A percentile compares a stretch with the other conserved stretches of the same genome.
Conservation (phyloP, 2,329 filamentous ascomycete genomes). For the Colletotrichum incanum region DNA sequence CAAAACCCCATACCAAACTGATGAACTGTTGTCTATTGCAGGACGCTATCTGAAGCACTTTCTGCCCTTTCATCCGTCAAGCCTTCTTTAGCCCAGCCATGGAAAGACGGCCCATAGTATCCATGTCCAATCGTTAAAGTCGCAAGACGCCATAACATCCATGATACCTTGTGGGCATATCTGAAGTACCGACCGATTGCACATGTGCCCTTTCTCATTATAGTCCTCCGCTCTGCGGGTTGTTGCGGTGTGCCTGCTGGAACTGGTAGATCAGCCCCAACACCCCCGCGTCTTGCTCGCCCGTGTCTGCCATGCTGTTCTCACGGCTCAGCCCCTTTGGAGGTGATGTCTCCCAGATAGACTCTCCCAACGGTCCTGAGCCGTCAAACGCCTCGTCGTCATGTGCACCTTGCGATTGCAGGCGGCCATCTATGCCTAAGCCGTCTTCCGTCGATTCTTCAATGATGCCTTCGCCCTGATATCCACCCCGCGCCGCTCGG, state of each 20-base stretch:
- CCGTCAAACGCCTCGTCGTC: slow-evolving; percentile 68
- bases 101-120: background rate
- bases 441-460: slow-evolving; percentile 70
- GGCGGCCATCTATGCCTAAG: slow-evolving; percentile 54
- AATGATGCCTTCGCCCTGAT: slow-evolving; percentile 67
- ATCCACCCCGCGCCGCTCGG: slow-evolving; percentile 61
- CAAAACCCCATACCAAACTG: background rate
- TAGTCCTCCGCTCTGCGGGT: slow-evolving; percentile 57
- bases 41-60: background rate
- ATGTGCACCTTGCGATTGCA: slow-evolving; percentile 72
- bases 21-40: background rate
- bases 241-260: slow-evolving; percentile 69
- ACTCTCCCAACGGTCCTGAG: slow-evolving; percentile 69
- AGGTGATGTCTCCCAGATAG: slow-evolving; percentile 72
- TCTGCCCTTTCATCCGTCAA: background rate
- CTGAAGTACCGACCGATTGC: background rate
- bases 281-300: slow-evolving; percentile 68
- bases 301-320: slow-evolving; percentile 63
- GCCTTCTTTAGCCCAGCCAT: background rate
- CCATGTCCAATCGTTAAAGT: background rate
- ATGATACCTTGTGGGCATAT: background rate
- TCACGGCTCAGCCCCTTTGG: slow-evolving; percentile 66
- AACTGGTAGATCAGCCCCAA: slow-evolving; percentile 73
- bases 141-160: background rate
- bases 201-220: background rate